phyloP scores from a whole-genome alignment of 2,329 filamentous ascomycete species.

The Talaromyces sp. region DNA sequence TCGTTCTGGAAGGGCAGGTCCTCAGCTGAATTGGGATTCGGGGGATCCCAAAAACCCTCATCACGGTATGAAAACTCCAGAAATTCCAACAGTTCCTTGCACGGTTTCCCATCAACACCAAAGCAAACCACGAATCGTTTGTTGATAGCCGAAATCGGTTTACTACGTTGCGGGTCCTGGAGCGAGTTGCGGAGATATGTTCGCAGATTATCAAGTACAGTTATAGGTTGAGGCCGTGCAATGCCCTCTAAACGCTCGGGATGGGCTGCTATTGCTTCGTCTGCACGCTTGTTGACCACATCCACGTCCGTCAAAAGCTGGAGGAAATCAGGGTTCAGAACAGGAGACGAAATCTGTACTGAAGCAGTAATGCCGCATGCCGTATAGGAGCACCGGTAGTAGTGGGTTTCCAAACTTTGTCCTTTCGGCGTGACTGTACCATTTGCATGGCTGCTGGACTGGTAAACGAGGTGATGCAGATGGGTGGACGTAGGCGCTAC shows the following conservation, averaged over 20 bases:
- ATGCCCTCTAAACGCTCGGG: slow-evolving; percentile 55
- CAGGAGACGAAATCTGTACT: slow-evolving; percentile 52
- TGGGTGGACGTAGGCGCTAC: slow-evolving; percentile 43
- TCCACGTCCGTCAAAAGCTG: slow-evolving; percentile 53
- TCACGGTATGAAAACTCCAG: slow-evolving; percentile 54
- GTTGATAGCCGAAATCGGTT: slow-evolving; percentile 57
- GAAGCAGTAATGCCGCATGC: slow-evolving; percentile 54
- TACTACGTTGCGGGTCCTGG: slow-evolving; percentile 48
- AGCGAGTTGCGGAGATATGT: slow-evolving; percentile 60
- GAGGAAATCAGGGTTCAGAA: slow-evolving; percentile 49
- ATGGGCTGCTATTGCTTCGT: slow-evolving; percentile 49
- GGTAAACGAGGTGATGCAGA: slow-evolving; percentile 60
- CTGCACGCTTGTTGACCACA: slow-evolving; percentile 52
- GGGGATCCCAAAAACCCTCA: slow-evolving; percentile 44
- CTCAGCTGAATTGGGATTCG: slow-evolving; percentile 33
- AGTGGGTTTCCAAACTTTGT: slow-evolving; percentile 43
- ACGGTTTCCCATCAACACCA: slow-evolving; percentile 53
- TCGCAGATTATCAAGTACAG: slow-evolving; percentile 55
- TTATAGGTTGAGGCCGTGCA: slow-evolving; percentile 50
- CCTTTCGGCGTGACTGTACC: slow-evolving; percentile 27
- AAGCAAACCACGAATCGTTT: slow-evolving; percentile 63
- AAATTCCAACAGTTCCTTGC: slow-evolving; percentile 54
- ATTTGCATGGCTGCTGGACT: slow-evolving; percentile 32
- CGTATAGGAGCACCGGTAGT: slow-evolving; percentile 59
- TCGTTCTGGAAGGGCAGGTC: slow-evolving; percentile 40